Base-by-base conservation (phyloP, 2,329 filamentous ascomycete genomes). In the Fusarium vanettenii region DNA sequence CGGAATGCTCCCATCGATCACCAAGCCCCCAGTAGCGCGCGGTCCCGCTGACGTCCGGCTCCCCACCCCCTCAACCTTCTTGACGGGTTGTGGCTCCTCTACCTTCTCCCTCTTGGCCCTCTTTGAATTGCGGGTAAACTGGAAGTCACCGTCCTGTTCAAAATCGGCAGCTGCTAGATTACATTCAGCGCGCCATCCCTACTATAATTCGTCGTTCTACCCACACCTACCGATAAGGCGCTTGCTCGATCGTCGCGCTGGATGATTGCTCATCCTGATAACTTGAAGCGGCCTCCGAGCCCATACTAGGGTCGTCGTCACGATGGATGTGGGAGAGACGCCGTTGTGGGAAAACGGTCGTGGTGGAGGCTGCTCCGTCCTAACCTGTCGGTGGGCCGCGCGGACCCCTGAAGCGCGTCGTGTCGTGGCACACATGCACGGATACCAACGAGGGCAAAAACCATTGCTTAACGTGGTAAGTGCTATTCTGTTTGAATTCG, bases 61-160 rank as follows among this genome's bases (percentile, higher is more conserved):
- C 39, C 55, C 80, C 79, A 65, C 82, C 80, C 67, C 68, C 14
- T 37, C 70, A 25, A 81, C 79, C 76, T 86, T 86, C 79, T 87
- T 89, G 48, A 82, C 81, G 60, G 80, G 84, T 57, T 85, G 84
- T 10, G 85, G 82, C 68, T 88, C 84, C 16, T 75, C 66, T 29
- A 85, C 81, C 66, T 88, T 85, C 68, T 87, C 87, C 50, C 89
- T 85, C 80, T 93, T 93, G 11, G 91, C 87, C 50, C 89, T 85
- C 80, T 93, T 93, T 13, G 91, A 86, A 71, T 88, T 91, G 76
- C 93, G 90, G 74, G 92, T 91, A 81, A 95, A 95, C 66, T 91
- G 87, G 77, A 95, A 95, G 73, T 94, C 93, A 78, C 93, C 93
- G 85, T 94, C 92, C 79, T 93, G 89, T 82, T 95, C 93, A 78